Conservation (phyloP, 1,284 basidiomycete genomes). For the Golubevia sp. region DNA sequence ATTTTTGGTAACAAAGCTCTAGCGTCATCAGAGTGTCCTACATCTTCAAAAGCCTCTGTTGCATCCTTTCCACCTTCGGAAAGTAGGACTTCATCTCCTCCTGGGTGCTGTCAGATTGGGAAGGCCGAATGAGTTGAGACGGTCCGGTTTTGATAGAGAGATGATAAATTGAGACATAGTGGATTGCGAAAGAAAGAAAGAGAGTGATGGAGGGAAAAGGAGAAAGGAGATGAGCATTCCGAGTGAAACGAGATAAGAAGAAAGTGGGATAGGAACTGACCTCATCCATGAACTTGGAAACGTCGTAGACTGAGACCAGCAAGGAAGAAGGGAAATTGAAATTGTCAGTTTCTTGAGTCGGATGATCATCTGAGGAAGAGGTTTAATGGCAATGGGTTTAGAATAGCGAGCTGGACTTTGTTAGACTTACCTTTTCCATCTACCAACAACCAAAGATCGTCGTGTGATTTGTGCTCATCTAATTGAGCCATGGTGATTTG, state of each 20-base stretch:
- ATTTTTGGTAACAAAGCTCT: slow-evolving; percentile 76
- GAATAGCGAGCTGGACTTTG: too few relatives aligned
- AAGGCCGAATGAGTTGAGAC: neutral
- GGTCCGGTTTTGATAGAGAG: neutral
- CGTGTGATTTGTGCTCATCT: slow-evolving; percentile 44
- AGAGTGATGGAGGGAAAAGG: too few relatives aligned
- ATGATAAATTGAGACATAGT: neutral
- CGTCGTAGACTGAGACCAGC: slow-evolving; percentile 85
- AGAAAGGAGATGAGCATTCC: too few relatives aligned
- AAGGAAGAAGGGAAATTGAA: neutral
- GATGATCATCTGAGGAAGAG: slow-evolving; percentile 7
- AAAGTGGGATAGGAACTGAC: slow-evolving; percentile 64
- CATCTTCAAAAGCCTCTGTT: slow-evolving; percentile 98
- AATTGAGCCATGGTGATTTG: slow-evolving; percentile 55
- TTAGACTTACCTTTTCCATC: slow-evolving; percentile 55
- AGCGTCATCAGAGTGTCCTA: slow-evolving; percentile 98
- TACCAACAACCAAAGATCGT: slow-evolving; percentile 58
- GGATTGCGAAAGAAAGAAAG: neutral
- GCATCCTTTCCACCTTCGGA: slow-evolving; percentile 93
- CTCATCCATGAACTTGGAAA: slow-evolving; percentile 94
- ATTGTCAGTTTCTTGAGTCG: neutral
- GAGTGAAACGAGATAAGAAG: neutral
- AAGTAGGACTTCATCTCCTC: slow-evolving; percentile 95
- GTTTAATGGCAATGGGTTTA: neutral
- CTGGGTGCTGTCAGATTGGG: slow-evolving; percentile 74